phyloP scores from a whole-genome alignment of 2,329 filamentous ascomycete species.

The Diaporthe batatas region DNA sequence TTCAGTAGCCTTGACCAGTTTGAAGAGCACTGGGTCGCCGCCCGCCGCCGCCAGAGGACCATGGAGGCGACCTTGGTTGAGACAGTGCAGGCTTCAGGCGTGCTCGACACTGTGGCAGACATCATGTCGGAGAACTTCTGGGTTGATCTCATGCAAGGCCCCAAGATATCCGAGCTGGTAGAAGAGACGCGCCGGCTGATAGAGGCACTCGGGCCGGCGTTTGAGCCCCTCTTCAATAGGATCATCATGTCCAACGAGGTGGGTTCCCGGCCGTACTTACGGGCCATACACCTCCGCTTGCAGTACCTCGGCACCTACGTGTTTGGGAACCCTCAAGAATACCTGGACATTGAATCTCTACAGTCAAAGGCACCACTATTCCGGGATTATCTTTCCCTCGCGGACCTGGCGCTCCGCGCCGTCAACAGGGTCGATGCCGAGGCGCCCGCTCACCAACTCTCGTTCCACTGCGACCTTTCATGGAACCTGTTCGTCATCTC shows the following conservation, averaged over 20 bases:
- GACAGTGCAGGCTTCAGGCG: background rate
- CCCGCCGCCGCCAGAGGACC: background rate
- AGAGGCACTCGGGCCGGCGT: slow-evolving; percentile 7
- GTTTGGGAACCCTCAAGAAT: slow-evolving; percentile 49
- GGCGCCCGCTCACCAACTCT: slow-evolving; percentile 47
- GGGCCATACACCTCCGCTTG: slow-evolving; percentile 10
- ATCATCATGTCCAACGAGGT: slow-evolving; percentile 46
- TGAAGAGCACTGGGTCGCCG: slow-evolving; percentile 3
- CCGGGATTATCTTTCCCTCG: slow-evolving; percentile 52
- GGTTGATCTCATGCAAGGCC: slow-evolving; percentile 3
- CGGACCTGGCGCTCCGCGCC: slow-evolving; percentile 46
- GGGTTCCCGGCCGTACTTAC: slow-evolving; percentile 5
- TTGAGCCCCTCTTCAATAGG: slow-evolving; percentile 50
- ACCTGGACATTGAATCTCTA: slow-evolving; percentile 45
- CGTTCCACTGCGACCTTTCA: slow-evolving; percentile 49
- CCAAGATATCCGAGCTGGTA: background rate
- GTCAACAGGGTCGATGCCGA: slow-evolving; percentile 37
- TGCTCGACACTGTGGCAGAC: background rate
- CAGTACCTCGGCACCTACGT: slow-evolving; percentile 44
- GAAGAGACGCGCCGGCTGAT: background rate
- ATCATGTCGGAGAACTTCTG: background rate
- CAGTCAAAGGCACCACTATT: slow-evolving; percentile 48
- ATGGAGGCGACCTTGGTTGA: slow-evolving; percentile 7
- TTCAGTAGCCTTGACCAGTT: slow-evolving; percentile 2
- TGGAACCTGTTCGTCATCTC: slow-evolving; percentile 13